Conservation (phyloP, 345 rosid species). For the Orychophragmus violaceus region DNA sequence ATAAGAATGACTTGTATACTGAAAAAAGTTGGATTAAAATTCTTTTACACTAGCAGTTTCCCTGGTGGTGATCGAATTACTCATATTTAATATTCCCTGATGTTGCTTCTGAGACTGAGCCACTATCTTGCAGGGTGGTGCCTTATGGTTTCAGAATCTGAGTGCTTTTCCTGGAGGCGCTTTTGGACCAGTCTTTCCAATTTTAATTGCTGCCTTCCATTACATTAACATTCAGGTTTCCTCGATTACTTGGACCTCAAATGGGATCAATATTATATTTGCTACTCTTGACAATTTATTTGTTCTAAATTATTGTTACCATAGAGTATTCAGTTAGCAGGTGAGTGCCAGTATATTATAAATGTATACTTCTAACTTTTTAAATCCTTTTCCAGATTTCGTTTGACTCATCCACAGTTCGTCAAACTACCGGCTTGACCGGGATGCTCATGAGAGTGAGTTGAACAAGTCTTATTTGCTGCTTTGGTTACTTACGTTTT, state of each 20-base stretch:
- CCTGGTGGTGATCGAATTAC: background rate
- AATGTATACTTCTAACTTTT: conserved; percentile 6
- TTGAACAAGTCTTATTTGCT: conserved; percentile 11
- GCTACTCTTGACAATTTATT: background rate
- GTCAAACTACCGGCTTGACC: conserved; percentile 37
- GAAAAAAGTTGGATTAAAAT: too few relatives aligned
- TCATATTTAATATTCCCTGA: background rate
- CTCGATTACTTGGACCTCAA: background rate
- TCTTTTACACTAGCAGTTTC: background rate
- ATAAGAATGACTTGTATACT: background rate
- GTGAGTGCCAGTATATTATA: too few relatives aligned
- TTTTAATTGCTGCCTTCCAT: conserved; percentile 66
- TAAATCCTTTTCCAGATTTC: conserved; percentile 42
- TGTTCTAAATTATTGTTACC: background rate
- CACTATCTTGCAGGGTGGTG: conserved; percentile 63
- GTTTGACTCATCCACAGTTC: conserved; percentile 41
- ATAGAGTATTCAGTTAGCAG: too few relatives aligned
- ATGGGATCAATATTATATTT: background rate
- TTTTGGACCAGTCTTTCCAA: conserved; percentile 65
- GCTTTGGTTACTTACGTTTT: background rate
- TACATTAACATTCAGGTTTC: conserved; percentile 71
- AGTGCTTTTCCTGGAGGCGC: conserved; percentile 54
- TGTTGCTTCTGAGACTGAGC: conserved; percentile 6
- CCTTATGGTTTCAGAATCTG: conserved; percentile 87
- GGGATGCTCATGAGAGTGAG: conserved; percentile 62